phyloP scores from a whole-genome alignment of 1,284 basidiomycete species.

The Cerioporus squamosus region DNA sequence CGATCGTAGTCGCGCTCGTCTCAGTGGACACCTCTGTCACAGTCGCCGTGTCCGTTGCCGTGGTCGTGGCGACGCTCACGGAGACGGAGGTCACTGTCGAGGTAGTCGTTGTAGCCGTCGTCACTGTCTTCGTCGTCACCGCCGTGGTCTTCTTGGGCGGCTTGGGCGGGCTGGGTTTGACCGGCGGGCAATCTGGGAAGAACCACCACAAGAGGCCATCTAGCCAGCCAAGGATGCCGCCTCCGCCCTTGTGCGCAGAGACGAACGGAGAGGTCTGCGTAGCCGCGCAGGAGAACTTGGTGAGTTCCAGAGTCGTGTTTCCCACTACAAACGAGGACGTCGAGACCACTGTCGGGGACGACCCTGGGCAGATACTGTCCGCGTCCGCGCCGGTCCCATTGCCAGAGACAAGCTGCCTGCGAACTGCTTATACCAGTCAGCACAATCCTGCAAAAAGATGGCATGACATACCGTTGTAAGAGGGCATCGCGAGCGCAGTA shows the following conservation, averaged over 20 bases:
- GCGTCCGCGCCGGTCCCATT: slow-evolving; percentile 7
- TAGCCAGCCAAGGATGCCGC: slow-evolving; percentile 6
- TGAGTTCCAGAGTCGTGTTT: slow-evolving; percentile 8
- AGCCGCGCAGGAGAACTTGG: slow-evolving; percentile 15
- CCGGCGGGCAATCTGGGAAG: slow-evolving; percentile 9
- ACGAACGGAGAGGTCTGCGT: background rate
- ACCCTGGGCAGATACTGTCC: slow-evolving; percentile 12
- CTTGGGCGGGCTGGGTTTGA: slow-evolving; percentile 1
- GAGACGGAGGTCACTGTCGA: slow-evolving; percentile 3
- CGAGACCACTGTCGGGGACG: slow-evolving; percentile 4
- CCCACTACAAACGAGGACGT: background rate
- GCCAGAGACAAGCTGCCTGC: slow-evolving; percentile 6
- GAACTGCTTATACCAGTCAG: slow-evolving; percentile 3
- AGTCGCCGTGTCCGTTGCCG: background rate
- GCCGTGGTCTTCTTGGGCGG: slow-evolving; percentile 2
- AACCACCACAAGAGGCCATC: slow-evolving; percentile 18
- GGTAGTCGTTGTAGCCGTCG: slow-evolving; percentile 1
- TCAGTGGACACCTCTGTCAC: no score
- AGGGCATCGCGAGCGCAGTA: slow-evolving; percentile 15
- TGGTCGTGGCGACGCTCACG: slow-evolving; percentile 4
- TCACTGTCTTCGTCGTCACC: background rate
- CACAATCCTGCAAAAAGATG: background rate
- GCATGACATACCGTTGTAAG: slow-evolving; percentile 11
- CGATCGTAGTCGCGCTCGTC: no score
- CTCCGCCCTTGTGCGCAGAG: background rate